Base-by-base conservation (phyloP, 2,329 filamentous ascomycete genomes). In the Triangularia verruculosa region DNA sequence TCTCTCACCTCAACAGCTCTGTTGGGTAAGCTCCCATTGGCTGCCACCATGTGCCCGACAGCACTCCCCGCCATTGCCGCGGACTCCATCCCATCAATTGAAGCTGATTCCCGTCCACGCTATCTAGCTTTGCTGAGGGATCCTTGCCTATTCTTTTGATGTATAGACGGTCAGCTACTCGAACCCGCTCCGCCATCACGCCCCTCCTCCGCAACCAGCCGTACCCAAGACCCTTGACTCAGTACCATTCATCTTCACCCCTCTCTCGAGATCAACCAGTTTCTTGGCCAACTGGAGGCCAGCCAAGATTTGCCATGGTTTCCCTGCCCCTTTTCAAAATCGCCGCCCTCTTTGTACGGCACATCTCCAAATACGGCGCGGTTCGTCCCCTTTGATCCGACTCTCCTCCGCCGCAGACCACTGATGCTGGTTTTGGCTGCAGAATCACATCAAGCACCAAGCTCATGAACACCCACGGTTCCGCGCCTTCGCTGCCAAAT, bases 361-460 rank as follows among this genome's bases (percentile, higher is more conserved):
- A 89, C 72, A 76, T 89, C 60, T 89, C 86, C 62, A 89, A 89
- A 76, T 89, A 89, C 79, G 86, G 86, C 72, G 86, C 87, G 61
- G 86, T 89, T 83, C 69, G 85, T 77, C 28, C 52, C 67, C 47
- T 25, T 51, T 4, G 30, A 6, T 11, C 30, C 22, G 59, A 25
- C 8, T 27, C 8, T 32, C 3, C 8, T 47, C 3, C 12, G 51
- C 22, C 4, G 51, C 51, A 67, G 57, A 20, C 22, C 24, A 43
- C 17, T 47, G 57, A 17, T 20, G n/a, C 15, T 27, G 51, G 25
- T 54, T 17, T 28, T 15, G 7, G 25, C 51, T 54, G 22, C 66
- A 89, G 86, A 89, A 89, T 73, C 85, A 78, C 68, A 89, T 89
- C 71, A 89, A 89, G 72, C 76, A 78, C 30, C 86, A 87, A 74